Evolutionary conservation across 2,329 filamentous ascomycete species (phyloP), one percentile per base, ranked within the genome.

Genomic region (Penicillium brevicompactum): DNA sequence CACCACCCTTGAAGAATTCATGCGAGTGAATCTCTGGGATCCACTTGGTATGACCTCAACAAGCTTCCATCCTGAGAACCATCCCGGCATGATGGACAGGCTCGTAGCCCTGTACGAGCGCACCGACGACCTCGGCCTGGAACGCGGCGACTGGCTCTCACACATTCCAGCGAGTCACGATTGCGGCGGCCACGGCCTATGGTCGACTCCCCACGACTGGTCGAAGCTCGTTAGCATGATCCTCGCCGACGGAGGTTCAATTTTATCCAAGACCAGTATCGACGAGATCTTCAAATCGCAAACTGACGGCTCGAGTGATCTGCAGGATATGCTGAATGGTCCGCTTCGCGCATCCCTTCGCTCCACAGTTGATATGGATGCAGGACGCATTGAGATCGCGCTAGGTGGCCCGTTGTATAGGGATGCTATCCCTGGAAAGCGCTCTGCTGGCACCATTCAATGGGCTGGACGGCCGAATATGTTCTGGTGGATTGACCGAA

Each of bases 401-500:
- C 37, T 49, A 14, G 47, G 47, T 9, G 47, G 47, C 22, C 47
- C 47, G 4, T 24, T 49, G 22, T 49, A 49, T 30, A 16, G 32
- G 34, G 47, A 49, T 31, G 22, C 22, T 16, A 49, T 49, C 18
- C 47, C 47, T 27, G 47, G 47, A 5, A 49, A 43, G 34, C 37
- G 47, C n/a, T 49, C 47, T 42, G 47, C 47, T 11, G 47, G 47
- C 14, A 65, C 59, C 4, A 46, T 63, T 43, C 43, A 56, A 21
- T 65, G 60, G 62, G 57, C 56, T 14, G 62, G 62, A 14, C 53
- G 61, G 34, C 60, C 62, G 13, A 65, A 65, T 45, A 32, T 62
- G n/a, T 61, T 60, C 40, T 64, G 61, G 62, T 64, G 60, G 58
- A 62, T 63, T 49, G 58, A 63, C 52, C 56, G 49, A n/a, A 40